Base-by-base conservation (phyloP, 371 early-diverging fungal genomes). In the Lichtheimia hyalospora region DNA sequence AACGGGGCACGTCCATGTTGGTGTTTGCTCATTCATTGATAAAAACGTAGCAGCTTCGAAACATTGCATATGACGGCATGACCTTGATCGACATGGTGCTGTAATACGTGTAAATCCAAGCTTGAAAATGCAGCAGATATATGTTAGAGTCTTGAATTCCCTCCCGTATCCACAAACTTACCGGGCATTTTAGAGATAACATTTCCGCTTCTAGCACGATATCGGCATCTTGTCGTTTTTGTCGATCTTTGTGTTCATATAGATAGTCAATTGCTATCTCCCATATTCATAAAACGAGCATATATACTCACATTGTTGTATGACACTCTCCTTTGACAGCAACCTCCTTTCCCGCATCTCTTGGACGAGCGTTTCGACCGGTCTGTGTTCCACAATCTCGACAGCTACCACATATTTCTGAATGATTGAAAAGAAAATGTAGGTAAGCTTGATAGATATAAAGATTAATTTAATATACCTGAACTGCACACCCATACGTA, bases 1-100 rank as follows among this genome's bases (percentile, higher is more conserved):
- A 0, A 89, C 83, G 2, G 93, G 93, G 48, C 93, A 92, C 34
- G 78, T 81, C 88, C 89, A 90, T 1, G 85, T 82, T 0, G 89
- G 87, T 3, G 83, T 80, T 44, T 83, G 87, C 55, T 84, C 86
- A 49, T 90, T 91, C 77, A 92, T 82, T 24, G 80, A 69, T 34
- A 91, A 68, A 56, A 84, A 92, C 0, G 83, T 83, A 10, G 62
- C 68, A 5, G 81, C 84, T 57, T 92, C 93, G 66, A 90, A 92
- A 62, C 93, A 92, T 63, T 92, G 61, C 92, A 92, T 8, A 64
- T 58, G 1, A 57, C 65, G 6, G 34, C 34, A 34, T 34, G 34
- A 34, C 2, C 10, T 34, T 0, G 88, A 80, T 50, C 89, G 83
- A n/a, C 78, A 76, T 0, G 92, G 92, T 14, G 75, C 64, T 0